Evolutionary conservation across 768 basidiomycete species (phyloP).

Genomic region (Serendipita indica): DNA sequence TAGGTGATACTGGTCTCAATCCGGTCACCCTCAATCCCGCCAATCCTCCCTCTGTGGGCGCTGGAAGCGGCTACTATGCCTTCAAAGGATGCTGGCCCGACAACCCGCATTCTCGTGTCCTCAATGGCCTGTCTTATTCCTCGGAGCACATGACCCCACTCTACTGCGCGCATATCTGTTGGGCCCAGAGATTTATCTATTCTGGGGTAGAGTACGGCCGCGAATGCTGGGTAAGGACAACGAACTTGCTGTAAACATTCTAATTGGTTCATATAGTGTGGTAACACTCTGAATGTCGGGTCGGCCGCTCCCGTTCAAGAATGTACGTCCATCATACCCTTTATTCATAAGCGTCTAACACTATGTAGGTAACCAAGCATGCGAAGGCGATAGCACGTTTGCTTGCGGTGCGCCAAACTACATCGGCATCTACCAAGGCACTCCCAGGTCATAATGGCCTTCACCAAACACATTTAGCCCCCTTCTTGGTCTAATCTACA

Average conservation of each 20-base stretch:
- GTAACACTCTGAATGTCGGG: background rate
- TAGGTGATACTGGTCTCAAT: slow-evolving; percentile 2
- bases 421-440: background rate
- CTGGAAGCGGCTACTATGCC: background rate
- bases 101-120: background rate
- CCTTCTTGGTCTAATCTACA: background rate
- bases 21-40: background rate
- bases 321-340: background rate
- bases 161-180: background rate
- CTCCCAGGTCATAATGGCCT: background rate
- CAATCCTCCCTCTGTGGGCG: background rate
- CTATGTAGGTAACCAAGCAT: slow-evolving; percentile 6
- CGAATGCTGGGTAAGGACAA: background rate
- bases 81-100: background rate
- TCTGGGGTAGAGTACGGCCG: background rate
- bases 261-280: background rate
- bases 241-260: background rate
- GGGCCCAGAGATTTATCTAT: background rate
- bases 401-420: slow-evolving; percentile 1
- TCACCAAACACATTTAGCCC: no score
- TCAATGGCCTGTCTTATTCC: background rate
- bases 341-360: background rate
- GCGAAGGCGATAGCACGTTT: background rate
- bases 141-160: background rate
- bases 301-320: background rate